Evolutionary conservation across 1,139 yeast genomes (phyloP).

Genomic region (Candida sp.): DNA sequence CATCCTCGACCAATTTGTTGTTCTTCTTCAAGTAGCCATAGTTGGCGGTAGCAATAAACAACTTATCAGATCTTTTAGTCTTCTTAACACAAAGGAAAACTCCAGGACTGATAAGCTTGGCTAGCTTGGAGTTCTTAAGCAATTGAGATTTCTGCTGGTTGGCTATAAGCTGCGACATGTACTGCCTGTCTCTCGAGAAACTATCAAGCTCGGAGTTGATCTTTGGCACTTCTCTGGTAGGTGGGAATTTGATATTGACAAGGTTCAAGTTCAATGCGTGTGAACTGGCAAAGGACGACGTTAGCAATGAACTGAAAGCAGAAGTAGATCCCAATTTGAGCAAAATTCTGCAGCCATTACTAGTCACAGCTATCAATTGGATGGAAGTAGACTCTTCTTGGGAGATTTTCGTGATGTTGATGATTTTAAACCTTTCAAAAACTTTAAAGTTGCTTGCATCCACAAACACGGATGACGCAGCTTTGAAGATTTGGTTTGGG

Average conservation of each 20-base stretch:
- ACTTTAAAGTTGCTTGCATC: conserved; percentile 46
- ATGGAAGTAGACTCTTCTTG: conserved; percentile 70
- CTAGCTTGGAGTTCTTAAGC: conserved; percentile 48
- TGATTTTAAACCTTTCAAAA: conserved; percentile 55
- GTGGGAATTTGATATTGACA: conserved; percentile 74
- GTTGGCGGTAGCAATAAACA: conserved; percentile 83
- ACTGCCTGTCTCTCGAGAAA: conserved; percentile 48
- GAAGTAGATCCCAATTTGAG: conserved; percentile 50
- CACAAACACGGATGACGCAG: conserved; percentile 59
- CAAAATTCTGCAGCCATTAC: conserved; percentile 82
- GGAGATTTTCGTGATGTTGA: conserved; percentile 65
- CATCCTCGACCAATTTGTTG: conserved; percentile 77
- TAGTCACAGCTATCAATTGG: conserved; percentile 84
- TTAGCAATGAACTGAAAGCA: conserved; percentile 32
- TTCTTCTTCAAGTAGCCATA: conserved; percentile 80
- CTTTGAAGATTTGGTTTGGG: conserved; percentile 55
- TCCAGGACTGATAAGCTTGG: conserved; percentile 79
- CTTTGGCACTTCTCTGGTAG: conserved; percentile 64
- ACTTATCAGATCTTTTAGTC: conserved; percentile 49
- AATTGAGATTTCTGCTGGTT: conserved; percentile 51
- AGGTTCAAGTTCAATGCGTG: conserved; percentile 41
- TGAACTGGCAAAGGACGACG: conserved; percentile 26
- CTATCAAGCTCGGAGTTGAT: conserved; percentile 54
- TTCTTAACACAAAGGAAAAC: conserved; percentile 62
- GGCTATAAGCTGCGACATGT: conserved; percentile 43